phyloP scores from a whole-genome alignment of 1,284 basidiomycete genomes.

The Papiliotrema terrestris region DNA sequence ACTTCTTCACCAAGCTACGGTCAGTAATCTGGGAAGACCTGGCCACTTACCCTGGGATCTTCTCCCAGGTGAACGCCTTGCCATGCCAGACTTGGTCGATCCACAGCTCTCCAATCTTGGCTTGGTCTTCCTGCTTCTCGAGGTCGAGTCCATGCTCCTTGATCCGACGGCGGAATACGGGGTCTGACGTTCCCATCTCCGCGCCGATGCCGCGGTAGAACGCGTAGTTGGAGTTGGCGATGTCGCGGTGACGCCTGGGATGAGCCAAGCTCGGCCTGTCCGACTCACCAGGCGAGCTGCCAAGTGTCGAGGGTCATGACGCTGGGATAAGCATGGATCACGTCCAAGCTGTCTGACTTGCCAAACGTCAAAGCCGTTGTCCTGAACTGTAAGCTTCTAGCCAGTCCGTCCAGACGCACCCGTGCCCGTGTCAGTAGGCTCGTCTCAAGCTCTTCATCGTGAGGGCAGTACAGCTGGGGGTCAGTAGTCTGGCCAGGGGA shows the following conservation, averaged over 20 bases:
- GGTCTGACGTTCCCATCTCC: slow-evolving; percentile 60
- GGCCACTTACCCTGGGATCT: slow-evolving; percentile 46
- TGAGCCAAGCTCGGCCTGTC: background rate
- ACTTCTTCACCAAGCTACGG: slow-evolving; percentile 46
- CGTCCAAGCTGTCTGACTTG: slow-evolving; percentile 52
- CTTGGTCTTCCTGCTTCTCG: slow-evolving; percentile 15
- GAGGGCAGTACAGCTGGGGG: slow-evolving; percentile 62
- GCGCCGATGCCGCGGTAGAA: slow-evolving; percentile 48
- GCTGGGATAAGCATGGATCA: slow-evolving; percentile 6
- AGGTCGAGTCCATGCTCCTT: slow-evolving; percentile 45
- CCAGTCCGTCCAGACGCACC: slow-evolving; percentile 3
- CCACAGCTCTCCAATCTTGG: slow-evolving; percentile 24
- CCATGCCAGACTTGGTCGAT: slow-evolving; percentile 37
- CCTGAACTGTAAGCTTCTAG: slow-evolving; percentile 13
- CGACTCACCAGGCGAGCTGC: slow-evolving; percentile 54
- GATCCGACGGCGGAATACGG: slow-evolving; percentile 58
- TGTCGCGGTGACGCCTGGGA: slow-evolving; percentile 55
- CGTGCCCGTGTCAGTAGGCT: slow-evolving; percentile 16
- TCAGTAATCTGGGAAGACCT: background rate
- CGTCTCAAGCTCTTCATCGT: slow-evolving; percentile 39
- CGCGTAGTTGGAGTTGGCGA: slow-evolving; percentile 54
- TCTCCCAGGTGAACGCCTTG: slow-evolving; percentile 59
- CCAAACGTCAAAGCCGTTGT: slow-evolving; percentile 53
- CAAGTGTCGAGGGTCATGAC: slow-evolving; percentile 60
- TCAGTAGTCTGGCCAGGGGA: background rate